Evolutionary conservation across 148 eudicot species (phyloP), one percentile per base, ranked within the genome.

Genomic region (Dysphania ambrosioides): DNA sequence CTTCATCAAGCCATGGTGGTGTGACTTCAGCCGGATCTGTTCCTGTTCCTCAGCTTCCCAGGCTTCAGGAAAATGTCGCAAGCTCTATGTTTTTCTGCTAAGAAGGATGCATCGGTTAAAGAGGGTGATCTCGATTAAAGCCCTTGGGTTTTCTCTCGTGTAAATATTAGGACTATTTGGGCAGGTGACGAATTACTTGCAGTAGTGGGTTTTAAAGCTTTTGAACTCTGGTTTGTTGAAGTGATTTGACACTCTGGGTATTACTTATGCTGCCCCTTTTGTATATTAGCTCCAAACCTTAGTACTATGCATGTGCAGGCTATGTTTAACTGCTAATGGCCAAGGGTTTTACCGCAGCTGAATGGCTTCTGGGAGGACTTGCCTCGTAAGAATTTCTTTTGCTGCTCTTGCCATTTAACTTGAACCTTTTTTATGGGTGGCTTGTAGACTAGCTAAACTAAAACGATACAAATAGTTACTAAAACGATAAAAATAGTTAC

Each of bases 61-160:
- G 71, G 69, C 77, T 95, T 53, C 75, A 88, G 59, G 97, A 86
- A 8, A 85, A 78, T 35, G 99, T 95, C 6, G 81, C 84, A 21
- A 88, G 84, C 64, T 90, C 96, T 7, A 95, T 95, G 99, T 95
- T 92, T 68, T 95, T 92, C 78, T 91, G 97, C 59, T 94, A 12
- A 53, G n/a, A n/a, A n/a, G 24, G 58, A 6, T 53, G 26, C 24
- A n/a, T n/a, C n/a, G n/a, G n/a, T n/a, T n/a, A n/a, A n/a, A n/a
- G n/a, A n/a, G n/a, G n/a, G n/a, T n/a, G n/a, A n/a, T n/a, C 58
- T 42, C 3, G 16, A 15, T 42, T 4, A 42, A 42, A 21, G 24
- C 24, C 8, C 24, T 5, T 53, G 24, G 56, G 4, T 51, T 18
- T 53, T 1, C 9, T 53, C 6, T 53, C 24, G n/a, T 5, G 58